phyloP scores from a whole-genome alignment of 352 stramenopile genomes.

The Globisporangium emineosum region DNA sequence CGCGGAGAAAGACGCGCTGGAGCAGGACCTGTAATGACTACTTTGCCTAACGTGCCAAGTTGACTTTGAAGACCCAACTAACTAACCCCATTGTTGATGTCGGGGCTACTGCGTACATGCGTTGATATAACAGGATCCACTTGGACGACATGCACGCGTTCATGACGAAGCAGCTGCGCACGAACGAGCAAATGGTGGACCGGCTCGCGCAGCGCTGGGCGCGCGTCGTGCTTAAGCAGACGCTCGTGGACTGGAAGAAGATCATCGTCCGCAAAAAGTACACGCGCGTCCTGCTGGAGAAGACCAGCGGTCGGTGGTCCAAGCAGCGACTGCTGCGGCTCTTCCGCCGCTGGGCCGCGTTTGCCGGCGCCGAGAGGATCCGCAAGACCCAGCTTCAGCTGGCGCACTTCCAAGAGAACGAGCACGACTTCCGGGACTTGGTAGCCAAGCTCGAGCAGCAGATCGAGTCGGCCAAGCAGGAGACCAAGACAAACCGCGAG shows the following conservation, averaged over 20 bases:
- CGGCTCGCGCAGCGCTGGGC: slow-evolving; percentile 52
- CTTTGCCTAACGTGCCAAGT: no score
- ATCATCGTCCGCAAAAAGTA: slow-evolving; percentile 73
- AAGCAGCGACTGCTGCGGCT: slow-evolving; percentile 42
- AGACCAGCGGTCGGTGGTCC: slow-evolving; percentile 50
- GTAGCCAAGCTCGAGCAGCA: slow-evolving; percentile 42
- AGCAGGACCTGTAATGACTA: slow-evolving; percentile 33
- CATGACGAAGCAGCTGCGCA: slow-evolving; percentile 55
- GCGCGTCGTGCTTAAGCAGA: slow-evolving; percentile 46
- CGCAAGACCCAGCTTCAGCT: slow-evolving; percentile 32
- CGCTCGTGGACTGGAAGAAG: slow-evolving; percentile 67
- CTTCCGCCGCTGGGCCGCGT: slow-evolving; percentile 47
- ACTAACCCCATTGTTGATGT: background rate
- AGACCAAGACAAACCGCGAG: slow-evolving; percentile 45
- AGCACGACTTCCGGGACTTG: slow-evolving; percentile 51
- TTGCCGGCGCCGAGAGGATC: slow-evolving; percentile 34
- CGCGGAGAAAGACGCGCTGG: slow-evolving; percentile 30
- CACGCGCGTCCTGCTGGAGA: slow-evolving; percentile 58
- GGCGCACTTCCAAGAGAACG: slow-evolving; percentile 45
- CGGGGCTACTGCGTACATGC: slow-evolving; percentile 1
- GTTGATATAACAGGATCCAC: no score
- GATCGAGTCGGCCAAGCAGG: slow-evolving; percentile 46
- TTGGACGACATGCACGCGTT: slow-evolving; percentile 47
- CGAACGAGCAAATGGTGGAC: slow-evolving; percentile 63
- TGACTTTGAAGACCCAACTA: background rate